Percentiles rank a stretch among this genome's conserved stretches.
Evolutionary conservation across 2,329 filamentous ascomycete species (phyloP).

Genomic region (Fusarium sp.): DNA sequence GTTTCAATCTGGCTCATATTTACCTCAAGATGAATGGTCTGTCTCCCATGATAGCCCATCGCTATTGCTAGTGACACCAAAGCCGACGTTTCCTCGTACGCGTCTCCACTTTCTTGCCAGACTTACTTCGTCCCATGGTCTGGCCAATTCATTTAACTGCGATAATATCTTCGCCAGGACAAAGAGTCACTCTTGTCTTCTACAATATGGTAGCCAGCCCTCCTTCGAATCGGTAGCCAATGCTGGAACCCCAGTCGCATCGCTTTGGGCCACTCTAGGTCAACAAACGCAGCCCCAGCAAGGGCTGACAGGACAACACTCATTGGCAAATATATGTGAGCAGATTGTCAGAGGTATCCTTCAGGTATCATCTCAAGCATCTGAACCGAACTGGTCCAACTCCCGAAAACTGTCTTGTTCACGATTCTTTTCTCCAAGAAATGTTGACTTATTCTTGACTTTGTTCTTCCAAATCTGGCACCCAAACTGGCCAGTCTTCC

Average conservation of each 20-base stretch:
- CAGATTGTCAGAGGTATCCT: not conserved
- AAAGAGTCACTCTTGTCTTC: not conserved
- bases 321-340: not conserved
- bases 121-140: conserved; percentile 6
- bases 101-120: conserved; percentile 1
- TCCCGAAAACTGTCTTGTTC: not conserved
- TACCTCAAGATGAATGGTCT: not conserved
- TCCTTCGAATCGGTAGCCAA: fast-evolving
- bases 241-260: not conserved
- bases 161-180: not conserved
- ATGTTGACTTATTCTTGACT: conserved; percentile 7
- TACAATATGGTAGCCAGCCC: not conserved
- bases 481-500: conserved; percentile 27
- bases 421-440: conserved; percentile 16
- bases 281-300: not conserved
- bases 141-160: conserved; percentile 8
- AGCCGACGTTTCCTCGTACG: not conserved
- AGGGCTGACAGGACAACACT: not conserved
- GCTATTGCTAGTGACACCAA: not conserved
- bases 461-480: conserved; percentile 20
- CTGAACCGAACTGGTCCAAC: not conserved
- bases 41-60: not conserved
- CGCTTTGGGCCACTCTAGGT: not conserved
- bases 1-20: not conserved
- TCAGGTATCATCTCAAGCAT: not conserved